Conservation (phyloP, 169 alveolate genomes). For the Cryptosporidium ubiquitum region DNA sequence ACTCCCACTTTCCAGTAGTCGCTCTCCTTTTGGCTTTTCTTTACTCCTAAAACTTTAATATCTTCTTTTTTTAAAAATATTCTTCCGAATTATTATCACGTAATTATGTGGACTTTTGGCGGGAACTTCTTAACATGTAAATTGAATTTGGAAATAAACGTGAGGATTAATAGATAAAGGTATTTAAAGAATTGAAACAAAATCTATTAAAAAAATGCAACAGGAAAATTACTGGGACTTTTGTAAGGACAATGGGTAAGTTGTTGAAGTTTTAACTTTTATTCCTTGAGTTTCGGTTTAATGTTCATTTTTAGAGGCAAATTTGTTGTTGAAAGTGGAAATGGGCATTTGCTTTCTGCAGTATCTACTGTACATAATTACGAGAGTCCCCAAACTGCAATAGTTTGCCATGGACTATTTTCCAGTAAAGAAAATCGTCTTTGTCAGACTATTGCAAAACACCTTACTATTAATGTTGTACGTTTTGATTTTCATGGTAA, state of each 20-base stretch:
- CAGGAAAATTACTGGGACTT: slow-evolving; percentile 53
- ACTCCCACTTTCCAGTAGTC: background rate
- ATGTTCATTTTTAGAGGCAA: slow-evolving; percentile 13
- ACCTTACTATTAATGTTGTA: slow-evolving; percentile 53
- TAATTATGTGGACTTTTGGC: background rate
- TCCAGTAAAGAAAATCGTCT: slow-evolving; percentile 67
- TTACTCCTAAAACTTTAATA: background rate
- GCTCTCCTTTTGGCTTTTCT: background rate
- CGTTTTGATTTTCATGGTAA: slow-evolving; percentile 80
- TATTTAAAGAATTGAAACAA: background rate
- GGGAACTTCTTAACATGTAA: background rate
- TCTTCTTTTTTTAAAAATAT: background rate
- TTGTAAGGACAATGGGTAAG: slow-evolving; percentile 50
- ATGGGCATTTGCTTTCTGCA: slow-evolving; percentile 52
- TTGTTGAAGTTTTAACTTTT: background rate
- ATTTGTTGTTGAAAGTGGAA: slow-evolving; percentile 24
- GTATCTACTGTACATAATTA: slow-evolving; percentile 52
- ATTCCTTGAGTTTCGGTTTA: background rate
- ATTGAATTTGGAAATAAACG: background rate
- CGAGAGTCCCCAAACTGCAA: slow-evolving; percentile 44
- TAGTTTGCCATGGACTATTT: slow-evolving; percentile 59
- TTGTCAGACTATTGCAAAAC: slow-evolving; percentile 74
- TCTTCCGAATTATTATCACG: background rate
- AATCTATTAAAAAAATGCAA: slow-evolving; percentile 4
- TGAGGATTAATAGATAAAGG: background rate